Evolutionary conservation across 1,284 basidiomycete species (phyloP), one percentile per base, ranked within the genome.

Genomic region (Blastosporella zonata): DNA sequence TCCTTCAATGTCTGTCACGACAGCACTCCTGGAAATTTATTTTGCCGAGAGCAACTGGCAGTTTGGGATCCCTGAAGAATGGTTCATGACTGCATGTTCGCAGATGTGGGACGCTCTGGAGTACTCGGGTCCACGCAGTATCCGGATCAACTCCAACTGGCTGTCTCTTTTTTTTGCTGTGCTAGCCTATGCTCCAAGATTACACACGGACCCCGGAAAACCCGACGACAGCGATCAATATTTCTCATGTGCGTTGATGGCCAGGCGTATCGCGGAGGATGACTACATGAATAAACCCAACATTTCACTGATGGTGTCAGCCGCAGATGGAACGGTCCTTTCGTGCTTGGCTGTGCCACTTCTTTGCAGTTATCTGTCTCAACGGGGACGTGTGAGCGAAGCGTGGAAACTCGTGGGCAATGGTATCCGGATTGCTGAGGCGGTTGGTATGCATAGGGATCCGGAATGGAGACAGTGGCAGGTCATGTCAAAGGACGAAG

Each of bases 391-490:
- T 31, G 63, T 75, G 21, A 77, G 74, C 52, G 78, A 79, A 55
- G 75, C 75, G 2, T 79, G 78, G 77, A 78, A 78, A 62, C 55
- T 80, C 33, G 62, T 72, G 12, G 77, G 77, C 1, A 64, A 59
- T 27, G 71, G 70, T 9, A 59, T 77, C 23, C 65, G 75, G 21
- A 68, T 64, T 41, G 78, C 75, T 4, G 67, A 74, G 55, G 70
- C 76, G 8, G 64, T 75, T n/a, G 77, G 77, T 1, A 65, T 80
- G 59, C 76, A 79, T 57, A 68, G 71, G 17, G 78, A 79, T 58
- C 74, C 76, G 1, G 67, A 65, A 12, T 74, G 74, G 71, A 59
- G 58, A 20, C 67, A 67, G 43, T 78, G 75, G 75, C 72, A 74
- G 50, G 66, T 67, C 50, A 76, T 77, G 71, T 72, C 69, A 3